Conservation (phyloP, 768 basidiomycete species). For the Boletus edulis region DNA sequence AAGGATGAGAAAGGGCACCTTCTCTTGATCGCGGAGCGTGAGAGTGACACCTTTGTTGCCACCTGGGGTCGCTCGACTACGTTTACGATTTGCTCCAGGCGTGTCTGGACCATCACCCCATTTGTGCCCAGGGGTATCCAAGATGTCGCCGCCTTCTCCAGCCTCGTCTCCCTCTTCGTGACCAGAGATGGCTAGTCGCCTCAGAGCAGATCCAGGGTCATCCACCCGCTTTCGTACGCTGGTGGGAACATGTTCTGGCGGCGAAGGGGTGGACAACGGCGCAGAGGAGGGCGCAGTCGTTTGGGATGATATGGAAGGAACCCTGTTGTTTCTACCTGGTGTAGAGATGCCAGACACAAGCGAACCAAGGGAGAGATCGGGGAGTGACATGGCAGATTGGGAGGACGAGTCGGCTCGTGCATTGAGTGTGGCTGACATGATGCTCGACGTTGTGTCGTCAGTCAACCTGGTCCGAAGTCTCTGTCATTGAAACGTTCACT, state of each 20-base stretch:
- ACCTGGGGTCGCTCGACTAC: constrained; percentile 29
- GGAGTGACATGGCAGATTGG: constrained; percentile 44
- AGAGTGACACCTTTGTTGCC: constrained; percentile 45
- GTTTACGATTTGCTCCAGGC: constrained; percentile 48
- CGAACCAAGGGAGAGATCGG: constrained; percentile 63
- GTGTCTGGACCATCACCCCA: constrained; percentile 53
- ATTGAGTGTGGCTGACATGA: constrained; percentile 45
- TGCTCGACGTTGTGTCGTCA: background rate
- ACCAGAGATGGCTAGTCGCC: constrained; percentile 34
- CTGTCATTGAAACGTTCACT: background rate
- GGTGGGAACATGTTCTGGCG: constrained; percentile 32
- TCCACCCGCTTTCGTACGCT: constrained; percentile 39
- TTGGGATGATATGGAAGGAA: constrained; percentile 49
- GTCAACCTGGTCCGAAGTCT: background rate
- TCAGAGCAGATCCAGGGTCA: constrained; percentile 39
- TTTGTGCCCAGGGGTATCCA: constrained; percentile 54
- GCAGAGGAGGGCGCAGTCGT: constrained; percentile 54
- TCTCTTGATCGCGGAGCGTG: constrained; percentile 94
- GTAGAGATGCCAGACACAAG: constrained; percentile 53
- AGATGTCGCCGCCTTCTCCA: constrained; percentile 42
- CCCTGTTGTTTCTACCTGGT: constrained; percentile 43
- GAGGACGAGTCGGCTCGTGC: constrained; percentile 39
- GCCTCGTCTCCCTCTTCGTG: constrained; percentile 37
- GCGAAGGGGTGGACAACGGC: constrained; percentile 49
- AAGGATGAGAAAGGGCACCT: constrained; percentile 46